Conservation (phyloP, 2,329 filamentous ascomycete genomes). For the Penicillium sumatraense region DNA sequence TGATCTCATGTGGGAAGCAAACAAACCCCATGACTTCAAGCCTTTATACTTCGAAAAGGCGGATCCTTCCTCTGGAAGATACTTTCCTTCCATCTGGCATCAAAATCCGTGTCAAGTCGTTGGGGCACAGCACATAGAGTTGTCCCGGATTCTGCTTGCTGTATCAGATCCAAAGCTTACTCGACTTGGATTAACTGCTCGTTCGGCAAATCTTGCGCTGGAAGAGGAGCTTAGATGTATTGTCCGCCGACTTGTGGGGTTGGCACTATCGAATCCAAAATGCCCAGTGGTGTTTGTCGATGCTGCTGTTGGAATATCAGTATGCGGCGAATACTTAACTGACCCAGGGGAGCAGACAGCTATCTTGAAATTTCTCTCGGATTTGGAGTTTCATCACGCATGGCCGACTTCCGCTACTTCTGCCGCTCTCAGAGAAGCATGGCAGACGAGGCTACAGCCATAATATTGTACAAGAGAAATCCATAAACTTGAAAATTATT, state of each 20-base stretch:
- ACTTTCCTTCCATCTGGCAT: conserved; percentile 63
- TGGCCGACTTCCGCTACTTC: conserved; percentile 58
- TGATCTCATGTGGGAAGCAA: conserved; percentile 43
- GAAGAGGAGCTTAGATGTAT: conserved; percentile 41
- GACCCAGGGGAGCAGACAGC: conserved; percentile 54
- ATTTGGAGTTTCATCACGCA: conserved; percentile 57
- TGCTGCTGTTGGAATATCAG: conserved; percentile 56
- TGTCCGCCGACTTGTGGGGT: conserved; percentile 62
- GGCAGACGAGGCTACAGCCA: conserved; percentile 32
- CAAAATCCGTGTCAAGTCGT: conserved; percentile 62
- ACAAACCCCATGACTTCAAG: conserved; percentile 56
- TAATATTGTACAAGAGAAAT: not conserved
- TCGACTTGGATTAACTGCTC: conserved; percentile 46
- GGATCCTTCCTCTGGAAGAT: conserved; percentile 36
- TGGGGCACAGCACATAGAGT: conserved; percentile 63
- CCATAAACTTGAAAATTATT: not conserved
- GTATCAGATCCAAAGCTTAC: conserved; percentile 60
- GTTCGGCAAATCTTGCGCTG: conserved; percentile 15
- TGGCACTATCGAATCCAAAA: conserved; percentile 55
- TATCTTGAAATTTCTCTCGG: conserved; percentile 42
- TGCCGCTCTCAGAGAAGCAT: conserved; percentile 54
- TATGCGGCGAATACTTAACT: conserved; percentile 58
- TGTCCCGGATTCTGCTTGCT: conserved; percentile 61
- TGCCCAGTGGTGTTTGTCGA: conserved; percentile 56
- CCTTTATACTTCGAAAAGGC: conserved; percentile 56